Conservation (phyloP, 2,329 filamentous ascomycete genomes). For the Endoconidiophora laricicola region DNA sequence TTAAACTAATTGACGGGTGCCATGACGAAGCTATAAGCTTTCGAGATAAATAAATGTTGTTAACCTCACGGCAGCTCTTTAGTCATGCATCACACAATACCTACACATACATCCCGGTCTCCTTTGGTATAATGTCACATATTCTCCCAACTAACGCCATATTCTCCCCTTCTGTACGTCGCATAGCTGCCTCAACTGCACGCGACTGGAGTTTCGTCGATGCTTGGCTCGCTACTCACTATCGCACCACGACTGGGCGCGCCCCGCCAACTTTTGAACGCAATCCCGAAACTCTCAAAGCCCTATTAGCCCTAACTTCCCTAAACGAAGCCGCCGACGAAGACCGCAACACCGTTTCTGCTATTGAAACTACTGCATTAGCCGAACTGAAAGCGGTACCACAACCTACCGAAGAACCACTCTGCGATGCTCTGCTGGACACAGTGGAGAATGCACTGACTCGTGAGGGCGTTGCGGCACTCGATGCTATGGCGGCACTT, state of each 20-base stretch:
- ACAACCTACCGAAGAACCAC: not conserved
- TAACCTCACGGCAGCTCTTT: not conserved
- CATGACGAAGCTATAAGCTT: too few relatives aligned
- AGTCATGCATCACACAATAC: too few relatives aligned
- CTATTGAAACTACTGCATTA: conserved; percentile 43
- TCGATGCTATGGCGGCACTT: conserved; percentile 40
- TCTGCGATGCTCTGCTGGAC: conserved; percentile 28
- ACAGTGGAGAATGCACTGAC: conserved; percentile 38
- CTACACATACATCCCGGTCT: not conserved
- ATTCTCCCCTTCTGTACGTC: conserved; percentile 51
- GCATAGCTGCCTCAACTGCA: conserved; percentile 62
- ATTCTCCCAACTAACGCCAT: conserved; percentile 32
- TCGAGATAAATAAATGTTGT: not conserved
- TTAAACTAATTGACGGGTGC: too few relatives aligned
- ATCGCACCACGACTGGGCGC: conserved; percentile 34
- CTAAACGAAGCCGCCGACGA: conserved; percentile 67
- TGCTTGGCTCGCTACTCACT: conserved; percentile 60
- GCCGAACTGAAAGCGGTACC: conserved; percentile 26
- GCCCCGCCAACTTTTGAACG: conserved; percentile 63
- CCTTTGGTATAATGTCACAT: conserved; percentile 21
- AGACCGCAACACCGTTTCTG: conserved; percentile 39
- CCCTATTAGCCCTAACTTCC: conserved; percentile 54
- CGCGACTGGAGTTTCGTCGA: conserved; percentile 88
- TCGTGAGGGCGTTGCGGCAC: conserved; percentile 34
- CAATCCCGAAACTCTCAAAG: conserved; percentile 66